Conservation (phyloP, 371 early-diverging fungal species). For the Fennellomyces sp. region DNA sequence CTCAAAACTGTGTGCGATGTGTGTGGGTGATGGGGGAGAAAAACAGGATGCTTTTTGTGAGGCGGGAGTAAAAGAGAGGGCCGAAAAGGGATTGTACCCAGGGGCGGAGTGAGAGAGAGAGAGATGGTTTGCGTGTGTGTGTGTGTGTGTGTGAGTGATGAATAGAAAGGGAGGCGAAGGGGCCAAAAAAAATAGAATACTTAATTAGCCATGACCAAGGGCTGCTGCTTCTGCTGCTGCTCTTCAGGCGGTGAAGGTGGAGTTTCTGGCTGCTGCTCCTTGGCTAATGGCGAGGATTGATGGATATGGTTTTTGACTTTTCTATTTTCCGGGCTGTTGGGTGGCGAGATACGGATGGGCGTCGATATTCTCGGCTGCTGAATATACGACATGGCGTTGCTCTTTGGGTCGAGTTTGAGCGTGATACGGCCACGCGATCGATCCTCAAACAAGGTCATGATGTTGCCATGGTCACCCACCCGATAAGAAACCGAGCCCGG, state of each 20-base stretch:
- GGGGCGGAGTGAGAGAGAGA: neutral
- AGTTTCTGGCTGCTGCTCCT: conserved; percentile 1
- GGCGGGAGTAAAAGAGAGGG: neutral
- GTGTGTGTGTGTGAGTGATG: neutral
- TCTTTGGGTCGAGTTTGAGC: conserved; percentile 38
- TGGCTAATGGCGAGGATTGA: conserved; percentile 18
- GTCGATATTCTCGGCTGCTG: conserved; percentile 38
- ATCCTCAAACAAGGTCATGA: conserved; percentile 76
- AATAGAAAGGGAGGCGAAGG: neutral
- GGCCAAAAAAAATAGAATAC: neutral
- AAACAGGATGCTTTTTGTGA: too few relatives aligned
- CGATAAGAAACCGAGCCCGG: conserved; percentile 79
- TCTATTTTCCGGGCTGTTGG: conserved; percentile 36
- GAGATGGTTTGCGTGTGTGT: neutral
- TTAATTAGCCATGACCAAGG: conserved; percentile 14
- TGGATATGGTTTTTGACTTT: conserved; percentile 14
- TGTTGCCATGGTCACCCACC: conserved; percentile 76
- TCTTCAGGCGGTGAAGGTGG: conserved; percentile 5
- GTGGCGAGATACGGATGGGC: conserved; percentile 51
- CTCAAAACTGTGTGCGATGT: neutral
- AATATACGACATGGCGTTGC: conserved; percentile 24
- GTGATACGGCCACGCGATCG: conserved; percentile 60
- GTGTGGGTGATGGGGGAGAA: neutral
- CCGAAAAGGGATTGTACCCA: too few relatives aligned
- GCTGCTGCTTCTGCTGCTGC: conserved; percentile 9